These are phyloP conservation scores for Clonostachys solani DNA, from an alignment of 2,329 filamentous ascomycete species.

Conservation along the genomic window DNA sequence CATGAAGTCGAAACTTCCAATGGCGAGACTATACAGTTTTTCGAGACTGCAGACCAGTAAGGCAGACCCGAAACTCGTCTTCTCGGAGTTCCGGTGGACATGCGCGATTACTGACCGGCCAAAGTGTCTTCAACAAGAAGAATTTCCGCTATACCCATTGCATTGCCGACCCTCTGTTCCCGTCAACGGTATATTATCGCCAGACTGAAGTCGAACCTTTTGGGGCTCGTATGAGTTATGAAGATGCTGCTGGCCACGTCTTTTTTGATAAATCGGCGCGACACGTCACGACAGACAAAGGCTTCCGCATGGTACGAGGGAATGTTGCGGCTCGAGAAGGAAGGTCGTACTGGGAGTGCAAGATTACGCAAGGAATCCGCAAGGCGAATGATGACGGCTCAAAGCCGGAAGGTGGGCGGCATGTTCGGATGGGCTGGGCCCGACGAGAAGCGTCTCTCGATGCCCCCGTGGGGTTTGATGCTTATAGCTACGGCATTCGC, in stretches of 20 bases:
- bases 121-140: slow-evolving; percentile 59
- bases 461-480: slow-evolving; percentile 80
- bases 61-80: slow-evolving; percentile 14
- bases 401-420: slow-evolving; percentile 47
- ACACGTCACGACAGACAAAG: slow-evolving; percentile 84
- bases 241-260: slow-evolving; percentile 83
- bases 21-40: slow-evolving; percentile 51
- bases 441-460: slow-evolving; percentile 77
- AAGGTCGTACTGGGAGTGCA: slow-evolving; percentile 91
- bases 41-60: slow-evolving; percentile 62
- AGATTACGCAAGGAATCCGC: slow-evolving; percentile 71
- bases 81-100: neutral
- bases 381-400: slow-evolving; percentile 31
- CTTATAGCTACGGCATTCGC: slow-evolving; percentile 90
- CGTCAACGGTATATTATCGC: slow-evolving; percentile 83
- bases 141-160: slow-evolving; percentile 87
- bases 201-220: slow-evolving; percentile 84
- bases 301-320: slow-evolving; percentile 84
- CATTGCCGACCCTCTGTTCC: slow-evolving; percentile 83
- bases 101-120: neutral
- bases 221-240: slow-evolving; percentile 81
- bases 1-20: slow-evolving; percentile 46
- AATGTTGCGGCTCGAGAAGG: slow-evolving; percentile 91
- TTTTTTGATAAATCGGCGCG: slow-evolving; percentile 73
- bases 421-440: slow-evolving; percentile 83